Conservation (phyloP, 73 alveolate genomes). For the Urostyla sp. region DNA sequence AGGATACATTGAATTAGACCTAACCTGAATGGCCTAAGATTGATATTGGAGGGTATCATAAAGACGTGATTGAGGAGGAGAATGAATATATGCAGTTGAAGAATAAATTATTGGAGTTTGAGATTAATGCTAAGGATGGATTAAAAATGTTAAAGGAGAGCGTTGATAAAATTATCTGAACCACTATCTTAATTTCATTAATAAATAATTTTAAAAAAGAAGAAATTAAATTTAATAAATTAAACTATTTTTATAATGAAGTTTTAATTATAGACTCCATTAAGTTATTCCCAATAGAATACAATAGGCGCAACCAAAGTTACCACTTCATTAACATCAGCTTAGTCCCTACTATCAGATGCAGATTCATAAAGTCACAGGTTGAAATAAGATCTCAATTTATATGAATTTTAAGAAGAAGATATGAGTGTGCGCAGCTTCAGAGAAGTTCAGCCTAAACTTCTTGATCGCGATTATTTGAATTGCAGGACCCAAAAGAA, state of each 20-base stretch:
- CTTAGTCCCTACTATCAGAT: slow-evolving; percentile 12
- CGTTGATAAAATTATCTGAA: no score
- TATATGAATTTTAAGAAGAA: slow-evolving; percentile 12
- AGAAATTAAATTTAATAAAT: no score
- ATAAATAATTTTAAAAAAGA: no score
- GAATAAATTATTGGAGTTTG: slow-evolving; percentile 33
- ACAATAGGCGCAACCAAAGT: slow-evolving; percentile 9
- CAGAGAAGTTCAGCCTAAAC: not conserved
- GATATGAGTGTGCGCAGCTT: not conserved
- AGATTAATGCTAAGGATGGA: no score
- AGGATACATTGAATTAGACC: not conserved
- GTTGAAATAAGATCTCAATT: slow-evolving; percentile 13
- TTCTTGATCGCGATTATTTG: slow-evolving; percentile 22
- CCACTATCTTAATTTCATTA: no score
- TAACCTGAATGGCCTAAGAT: not conserved
- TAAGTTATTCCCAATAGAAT: no score
- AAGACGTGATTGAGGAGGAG: no score
- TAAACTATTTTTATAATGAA: no score
- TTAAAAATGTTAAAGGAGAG: no score
- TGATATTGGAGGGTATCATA: no score
- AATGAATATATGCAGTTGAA: slow-evolving; percentile 2
- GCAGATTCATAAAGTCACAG: slow-evolving; percentile 14
- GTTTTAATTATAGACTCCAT: no score
- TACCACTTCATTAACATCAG: slow-evolving; percentile 2
- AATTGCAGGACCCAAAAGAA: slow-evolving; percentile 34